Evolutionary conservation across 108 stramenopile genomes (phyloP).

Genomic region (Schizochytrium sp.): DNA sequence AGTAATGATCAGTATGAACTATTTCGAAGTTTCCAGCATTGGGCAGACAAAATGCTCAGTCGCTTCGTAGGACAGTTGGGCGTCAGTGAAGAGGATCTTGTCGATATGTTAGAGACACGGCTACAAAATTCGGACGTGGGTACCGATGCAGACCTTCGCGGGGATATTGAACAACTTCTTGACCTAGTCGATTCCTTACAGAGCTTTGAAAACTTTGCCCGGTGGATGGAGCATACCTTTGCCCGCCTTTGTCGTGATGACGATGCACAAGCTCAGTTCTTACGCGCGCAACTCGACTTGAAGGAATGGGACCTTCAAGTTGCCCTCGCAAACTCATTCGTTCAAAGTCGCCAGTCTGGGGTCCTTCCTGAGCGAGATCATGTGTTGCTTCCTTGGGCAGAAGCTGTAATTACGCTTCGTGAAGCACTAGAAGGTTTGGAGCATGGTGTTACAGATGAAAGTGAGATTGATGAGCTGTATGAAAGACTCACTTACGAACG

Average conservation of each 20-base stretch:
- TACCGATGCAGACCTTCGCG: not conserved
- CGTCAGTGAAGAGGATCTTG: not conserved
- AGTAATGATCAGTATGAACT: conserved; percentile 30
- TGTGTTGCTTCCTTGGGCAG: conserved; percentile 41
- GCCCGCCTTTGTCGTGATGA: conserved; percentile 17
- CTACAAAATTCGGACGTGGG: conserved; percentile 2
- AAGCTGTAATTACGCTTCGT: not conserved
- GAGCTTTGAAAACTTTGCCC: conserved; percentile 56
- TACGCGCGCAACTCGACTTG: conserved; percentile 1
- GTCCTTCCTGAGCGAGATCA: not conserved
- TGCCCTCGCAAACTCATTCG: not conserved
- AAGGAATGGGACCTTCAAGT: conserved; percentile 61
- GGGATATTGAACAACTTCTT: not conserved
- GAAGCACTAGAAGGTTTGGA: not conserved
- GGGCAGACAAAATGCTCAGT: conserved; percentile 31
- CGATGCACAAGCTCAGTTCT: not conserved
- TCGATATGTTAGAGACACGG: not conserved
- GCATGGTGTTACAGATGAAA: not conserved
- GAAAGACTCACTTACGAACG: conserved; percentile 25
- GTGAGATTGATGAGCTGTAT: not conserved
- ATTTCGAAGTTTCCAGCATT: not conserved
- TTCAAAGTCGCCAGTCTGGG: not conserved
- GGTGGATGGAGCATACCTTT: not conserved
- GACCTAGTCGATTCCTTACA: conserved; percentile 43
- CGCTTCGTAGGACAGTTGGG: not conserved